phyloP scores from a whole-genome alignment of 2,329 filamentous ascomycete genomes.

The Nigrospora oryzae region DNA sequence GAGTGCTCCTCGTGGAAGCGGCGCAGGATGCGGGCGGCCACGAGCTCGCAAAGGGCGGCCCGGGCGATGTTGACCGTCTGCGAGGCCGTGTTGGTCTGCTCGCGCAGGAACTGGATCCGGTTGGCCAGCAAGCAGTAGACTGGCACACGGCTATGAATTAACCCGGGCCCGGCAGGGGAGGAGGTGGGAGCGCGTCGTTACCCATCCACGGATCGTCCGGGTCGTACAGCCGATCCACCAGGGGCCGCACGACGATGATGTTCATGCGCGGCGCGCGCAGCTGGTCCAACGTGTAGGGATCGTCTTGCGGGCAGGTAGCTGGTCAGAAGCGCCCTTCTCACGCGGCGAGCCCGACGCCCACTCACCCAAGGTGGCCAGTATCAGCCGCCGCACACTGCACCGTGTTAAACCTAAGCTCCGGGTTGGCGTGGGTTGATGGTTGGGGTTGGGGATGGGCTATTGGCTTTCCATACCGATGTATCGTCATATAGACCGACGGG shows the following conservation, averaged over 20 bases:
- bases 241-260: slow-evolving; percentile 53
- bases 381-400: slow-evolving; percentile 13
- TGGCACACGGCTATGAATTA: slow-evolving; percentile 13
- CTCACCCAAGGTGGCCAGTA: slow-evolving; percentile 15
- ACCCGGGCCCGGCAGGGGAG: not conserved
- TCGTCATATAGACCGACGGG: slow-evolving; percentile 14
- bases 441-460: no score
- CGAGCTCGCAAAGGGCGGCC: slow-evolving; percentile 59
- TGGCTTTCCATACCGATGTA: slow-evolving; percentile 15
- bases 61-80: slow-evolving; percentile 63
- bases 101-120: slow-evolving; percentile 58
- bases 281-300: slow-evolving; percentile 46
- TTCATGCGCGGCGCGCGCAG: slow-evolving; percentile 61
- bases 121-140: slow-evolving; percentile 68
- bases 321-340: not conserved
- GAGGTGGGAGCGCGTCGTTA: slow-evolving; percentile 19
- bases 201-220: slow-evolving; percentile 55
- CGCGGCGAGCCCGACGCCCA: no score
- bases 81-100: slow-evolving; percentile 57
- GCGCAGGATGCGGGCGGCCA: slow-evolving; percentile 58
- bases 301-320: slow-evolving; percentile 17
- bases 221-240: slow-evolving; percentile 61
- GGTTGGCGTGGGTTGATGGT: not conserved
- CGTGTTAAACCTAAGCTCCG: no score
- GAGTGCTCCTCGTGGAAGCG: slow-evolving; percentile 61